Conservation (phyloP, 768 basidiomycete genomes). For the Tremella yokohamensis region DNA sequence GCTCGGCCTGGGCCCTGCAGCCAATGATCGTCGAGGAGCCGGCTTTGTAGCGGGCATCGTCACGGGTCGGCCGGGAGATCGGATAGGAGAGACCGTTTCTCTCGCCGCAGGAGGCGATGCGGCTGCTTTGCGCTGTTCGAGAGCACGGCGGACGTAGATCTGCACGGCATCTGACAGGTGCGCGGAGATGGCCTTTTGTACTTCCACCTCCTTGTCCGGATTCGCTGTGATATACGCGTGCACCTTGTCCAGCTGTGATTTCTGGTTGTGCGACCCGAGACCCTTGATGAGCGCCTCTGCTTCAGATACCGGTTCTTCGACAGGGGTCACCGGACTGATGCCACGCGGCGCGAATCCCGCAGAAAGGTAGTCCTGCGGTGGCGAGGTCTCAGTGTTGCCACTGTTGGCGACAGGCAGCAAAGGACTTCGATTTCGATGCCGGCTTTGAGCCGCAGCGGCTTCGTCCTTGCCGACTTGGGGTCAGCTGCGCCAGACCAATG, state of each 20-base stretch:
- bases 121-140: constrained; percentile 25
- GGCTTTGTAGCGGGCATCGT: constrained; percentile 10
- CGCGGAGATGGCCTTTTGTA: constrained; percentile 31
- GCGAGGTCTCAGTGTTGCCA: constrained; percentile 1
- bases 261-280: constrained; percentile 68
- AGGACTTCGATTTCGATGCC: constrained; percentile 6
- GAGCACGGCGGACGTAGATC: constrained; percentile 34
- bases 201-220: constrained; percentile 55
- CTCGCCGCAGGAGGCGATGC: constrained; percentile 1
- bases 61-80: constrained; percentile 19
- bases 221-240: constrained; percentile 89
- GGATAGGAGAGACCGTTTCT: constrained; percentile 17
- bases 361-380: too few relatives aligned
- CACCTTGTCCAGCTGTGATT: constrained; percentile 80
- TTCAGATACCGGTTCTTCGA: constrained; percentile 53
- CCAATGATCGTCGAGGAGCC: constrained; percentile 24
- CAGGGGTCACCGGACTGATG: constrained; percentile 5
- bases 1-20: constrained; percentile 27
- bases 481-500: not conserved
- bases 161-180: constrained; percentile 29
- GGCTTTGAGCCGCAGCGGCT: constrained; percentile 5
- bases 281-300: constrained; percentile 79
- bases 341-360: too few relatives aligned
- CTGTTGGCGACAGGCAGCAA: not conserved
- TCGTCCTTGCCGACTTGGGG: constrained; percentile 13